Base-by-base conservation (phyloP, 495 filamentous ascomycete genomes). In the Aspergillus bertholletiae region DNA sequence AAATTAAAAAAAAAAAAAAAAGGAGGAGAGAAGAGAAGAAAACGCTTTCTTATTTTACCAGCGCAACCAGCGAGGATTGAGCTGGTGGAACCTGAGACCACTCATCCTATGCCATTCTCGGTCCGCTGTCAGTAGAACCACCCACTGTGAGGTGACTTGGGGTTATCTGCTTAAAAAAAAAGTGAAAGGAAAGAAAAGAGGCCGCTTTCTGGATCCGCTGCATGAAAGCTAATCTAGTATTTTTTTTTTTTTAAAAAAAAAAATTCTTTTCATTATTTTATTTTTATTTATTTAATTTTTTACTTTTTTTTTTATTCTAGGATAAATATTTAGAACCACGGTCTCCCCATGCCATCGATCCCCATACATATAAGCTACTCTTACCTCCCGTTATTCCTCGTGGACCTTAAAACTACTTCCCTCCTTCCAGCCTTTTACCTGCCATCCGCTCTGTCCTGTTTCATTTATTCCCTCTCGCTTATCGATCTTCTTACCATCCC, bases 61-160 rank as follows among this genome's bases (percentile, higher is more conserved):
- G n/a, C n/a, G n/a, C n/a, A n/a, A 30, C 43, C 43, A 46, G 26
- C 4, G 24, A 46, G 3, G 13, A 49, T 27, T 28, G 21, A 47
- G 32, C 54, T 52, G 35, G 53, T 59, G 60, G 56, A 54, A 57
- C 56, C 54, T 18, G 37, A 35, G 40, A 51, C 51, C 40, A 26
- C 49, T 51, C 13, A 47, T 51, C 40, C 27, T 41, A 51, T 26
- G 46, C 50, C 46, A 59, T 51, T 57, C 27, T 45, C 51, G 61
- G 48, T 56, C 58, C 58, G 55, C 53, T 64, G 55, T 61, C 58
- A 64, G 54, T 59, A 55, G 43, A 54, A 54, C 48, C 54, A 55
- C 52, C 22, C 37, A 32, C 45, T 47, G 50, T n/a, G n/a, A n/a
- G n/a, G n/a, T n/a, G n/a, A n/a, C 26, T 39, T 20, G 44, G 34